Conservation (phyloP, 2,329 filamentous ascomycete species). For the Knufia petricola region DNA sequence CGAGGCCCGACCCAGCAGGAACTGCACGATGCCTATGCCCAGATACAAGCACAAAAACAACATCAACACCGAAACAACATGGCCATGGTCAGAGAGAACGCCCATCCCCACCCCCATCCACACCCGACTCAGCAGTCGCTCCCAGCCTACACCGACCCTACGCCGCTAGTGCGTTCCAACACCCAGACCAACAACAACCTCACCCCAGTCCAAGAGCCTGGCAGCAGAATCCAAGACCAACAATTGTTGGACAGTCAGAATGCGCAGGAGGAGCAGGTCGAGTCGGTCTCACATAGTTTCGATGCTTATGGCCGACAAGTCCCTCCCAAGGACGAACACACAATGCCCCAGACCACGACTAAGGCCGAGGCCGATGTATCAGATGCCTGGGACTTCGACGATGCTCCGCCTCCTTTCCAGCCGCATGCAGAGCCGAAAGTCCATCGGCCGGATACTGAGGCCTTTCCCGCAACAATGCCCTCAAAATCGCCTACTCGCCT, state of each 20-base stretch:
- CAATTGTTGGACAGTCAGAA: constrained; percentile 43
- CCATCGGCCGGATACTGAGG: constrained; percentile 71
- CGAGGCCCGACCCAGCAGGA: constrained; percentile 45
- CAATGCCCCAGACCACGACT: constrained; percentile 33
- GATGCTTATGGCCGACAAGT: constrained; percentile 49
- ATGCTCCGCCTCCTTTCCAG: constrained; percentile 48
- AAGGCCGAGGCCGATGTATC: constrained; percentile 38
- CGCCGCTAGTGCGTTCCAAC: constrained; percentile 31
- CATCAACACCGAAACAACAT: constrained; percentile 40
- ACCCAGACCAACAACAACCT: constrained; percentile 35
- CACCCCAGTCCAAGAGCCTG: not conserved
- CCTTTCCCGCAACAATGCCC: constrained; percentile 69
- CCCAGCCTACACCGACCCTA: constrained; percentile 35
- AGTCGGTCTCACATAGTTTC: constrained; percentile 49
- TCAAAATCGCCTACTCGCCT: constrained; percentile 68
- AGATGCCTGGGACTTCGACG: constrained; percentile 91
- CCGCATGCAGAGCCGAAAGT: constrained; percentile 34
- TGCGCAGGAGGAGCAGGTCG: constrained; percentile 44
- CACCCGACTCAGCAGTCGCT: constrained; percentile 48
- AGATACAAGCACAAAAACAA: constrained; percentile 47
- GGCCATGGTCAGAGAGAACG: constrained; percentile 43
- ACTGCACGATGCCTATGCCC: constrained; percentile 51
- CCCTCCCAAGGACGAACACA: constrained; percentile 28
- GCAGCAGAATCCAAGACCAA: constrained; percentile 24
- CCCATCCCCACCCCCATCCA: too few species aligned